phyloP scores from a whole-genome alignment of 2,329 filamentous ascomycete species.

The Phaeosphaeriaceae sp. region DNA sequence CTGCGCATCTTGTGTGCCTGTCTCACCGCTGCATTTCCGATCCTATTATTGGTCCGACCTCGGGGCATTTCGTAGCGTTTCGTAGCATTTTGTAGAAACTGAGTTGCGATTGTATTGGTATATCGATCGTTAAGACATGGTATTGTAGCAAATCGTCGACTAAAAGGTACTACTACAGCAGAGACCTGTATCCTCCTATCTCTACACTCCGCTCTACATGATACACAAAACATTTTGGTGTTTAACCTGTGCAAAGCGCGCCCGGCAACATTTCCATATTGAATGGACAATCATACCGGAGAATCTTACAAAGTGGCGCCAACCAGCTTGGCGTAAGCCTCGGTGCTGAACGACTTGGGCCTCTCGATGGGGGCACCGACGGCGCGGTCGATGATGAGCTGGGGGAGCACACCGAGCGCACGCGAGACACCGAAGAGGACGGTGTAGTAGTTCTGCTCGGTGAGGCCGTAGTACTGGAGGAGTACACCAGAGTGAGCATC shows the following conservation, averaged over 20 bases:
- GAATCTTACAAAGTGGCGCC: constrained; percentile 81
- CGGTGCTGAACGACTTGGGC: constrained; percentile 98
- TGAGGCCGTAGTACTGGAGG: constrained; percentile 99
- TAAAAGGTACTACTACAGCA: constrained; percentile 39
- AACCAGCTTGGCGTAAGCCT: constrained; percentile 92
- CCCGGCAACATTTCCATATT: constrained; percentile 17
- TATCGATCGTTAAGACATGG: constrained; percentile 31
- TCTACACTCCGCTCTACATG: constrained; percentile 47
- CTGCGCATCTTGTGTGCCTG: constrained; percentile 9
- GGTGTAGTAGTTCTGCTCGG: constrained; percentile 99
- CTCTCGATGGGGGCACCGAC: constrained; percentile 96
- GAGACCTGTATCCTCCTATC: constrained; percentile 33
- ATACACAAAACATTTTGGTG: constrained; percentile 41
- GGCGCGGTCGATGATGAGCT: constrained; percentile 99
- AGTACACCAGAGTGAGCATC: constrained; percentile 99
- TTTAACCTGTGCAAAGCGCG: constrained; percentile 23
- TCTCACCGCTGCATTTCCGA: not conserved
- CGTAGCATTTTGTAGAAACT: not conserved
- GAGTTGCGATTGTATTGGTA: constrained; percentile 12
- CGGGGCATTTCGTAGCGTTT: not conserved
- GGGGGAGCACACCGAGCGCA: constrained; percentile 96
- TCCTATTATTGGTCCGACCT: not conserved
- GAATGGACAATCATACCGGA: constrained; percentile 3
- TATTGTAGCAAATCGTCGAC: constrained; percentile 35
- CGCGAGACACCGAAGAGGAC: constrained; percentile 99